A percentile compares a stretch with the other conserved stretches of the same genome.
Conservation (phyloP, 352 stramenopile species). For the Phytophthora uliginosa region DNA sequence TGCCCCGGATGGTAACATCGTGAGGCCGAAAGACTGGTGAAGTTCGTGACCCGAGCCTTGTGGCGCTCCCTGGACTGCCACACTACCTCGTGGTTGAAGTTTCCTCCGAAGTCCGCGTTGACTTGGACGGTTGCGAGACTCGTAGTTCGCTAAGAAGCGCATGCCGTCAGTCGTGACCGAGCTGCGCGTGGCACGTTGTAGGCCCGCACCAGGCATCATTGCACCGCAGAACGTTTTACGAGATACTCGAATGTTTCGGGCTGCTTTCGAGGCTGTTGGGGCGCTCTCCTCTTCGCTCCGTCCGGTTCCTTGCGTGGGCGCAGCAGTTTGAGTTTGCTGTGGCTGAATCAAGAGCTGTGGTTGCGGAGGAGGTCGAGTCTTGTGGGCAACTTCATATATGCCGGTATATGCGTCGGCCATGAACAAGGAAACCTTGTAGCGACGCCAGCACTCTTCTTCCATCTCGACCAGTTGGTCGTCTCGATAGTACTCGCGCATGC, state of each 20-base stretch:
- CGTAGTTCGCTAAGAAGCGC: constrained; percentile 69
- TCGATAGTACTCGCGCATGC: constrained; percentile 62
- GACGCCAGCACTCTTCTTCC: constrained; percentile 79
- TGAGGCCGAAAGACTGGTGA: constrained; percentile 25
- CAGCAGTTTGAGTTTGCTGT: neutral
- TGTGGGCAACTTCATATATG: constrained; percentile 1
- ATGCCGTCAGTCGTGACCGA: constrained; percentile 68
- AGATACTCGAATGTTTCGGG: constrained; percentile 28
- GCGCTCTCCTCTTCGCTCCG: constrained; percentile 27
- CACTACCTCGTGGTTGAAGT: constrained; percentile 12
- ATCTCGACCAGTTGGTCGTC: constrained; percentile 61
- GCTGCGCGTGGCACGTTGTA: constrained; percentile 29
- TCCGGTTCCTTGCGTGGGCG: neutral
- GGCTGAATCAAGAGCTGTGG: neutral
- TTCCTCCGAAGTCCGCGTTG: constrained; percentile 12
- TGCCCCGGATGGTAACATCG: constrained; percentile 9
- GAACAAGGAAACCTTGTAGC: constrained; percentile 76
- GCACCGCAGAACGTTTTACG: constrained; percentile 55
- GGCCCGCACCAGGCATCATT: constrained; percentile 35
- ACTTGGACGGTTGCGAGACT: constrained; percentile 38
- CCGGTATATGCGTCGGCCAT: constrained; percentile 53
- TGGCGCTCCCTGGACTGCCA: neutral
- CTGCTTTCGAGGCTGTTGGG: constrained; percentile 30
- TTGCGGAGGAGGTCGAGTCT: neutral
- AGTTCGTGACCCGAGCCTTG: constrained; percentile 16